Evolutionary conservation across 1,284 basidiomycete genomes (phyloP).

Genomic region (Tausonia pullulans): DNA sequence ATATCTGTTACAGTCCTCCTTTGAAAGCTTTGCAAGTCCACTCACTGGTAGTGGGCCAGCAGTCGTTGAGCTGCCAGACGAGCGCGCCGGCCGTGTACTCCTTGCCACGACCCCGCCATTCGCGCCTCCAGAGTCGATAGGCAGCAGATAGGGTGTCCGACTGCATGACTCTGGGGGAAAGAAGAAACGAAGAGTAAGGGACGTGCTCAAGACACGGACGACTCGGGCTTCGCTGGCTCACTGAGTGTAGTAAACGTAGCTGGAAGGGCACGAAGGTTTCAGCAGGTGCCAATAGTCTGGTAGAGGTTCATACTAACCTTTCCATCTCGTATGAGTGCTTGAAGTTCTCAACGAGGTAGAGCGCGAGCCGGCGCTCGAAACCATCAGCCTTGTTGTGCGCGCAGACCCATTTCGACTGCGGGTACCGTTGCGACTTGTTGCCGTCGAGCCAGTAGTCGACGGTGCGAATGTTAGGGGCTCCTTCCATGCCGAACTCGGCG

Average conservation of each 20-base stretch:
- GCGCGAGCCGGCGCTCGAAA: conserved; percentile 74
- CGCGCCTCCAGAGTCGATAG: conserved; percentile 62
- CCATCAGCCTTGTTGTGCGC: conserved; percentile 78
- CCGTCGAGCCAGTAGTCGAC: conserved; percentile 69
- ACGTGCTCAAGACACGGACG: too few species aligned
- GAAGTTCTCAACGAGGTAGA: conserved; percentile 83
- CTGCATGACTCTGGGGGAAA: conserved; percentile 62
- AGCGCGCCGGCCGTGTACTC: conserved; percentile 59
- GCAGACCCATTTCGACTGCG: conserved; percentile 49
- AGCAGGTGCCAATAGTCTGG: neutral
- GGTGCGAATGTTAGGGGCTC: conserved; percentile 44
- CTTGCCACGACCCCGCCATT: conserved; percentile 57
- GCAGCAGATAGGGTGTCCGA: conserved; percentile 63
- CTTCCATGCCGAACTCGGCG: conserved; percentile 77
- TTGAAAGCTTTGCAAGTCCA: neutral
- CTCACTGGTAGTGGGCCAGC: conserved; percentile 45
- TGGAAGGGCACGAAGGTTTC: conserved; percentile 20
- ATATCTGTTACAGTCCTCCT: too few species aligned
- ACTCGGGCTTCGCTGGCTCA: too few species aligned
- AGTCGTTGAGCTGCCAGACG: conserved; percentile 48
- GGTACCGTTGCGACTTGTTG: conserved; percentile 58
- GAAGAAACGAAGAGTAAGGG: too few species aligned
- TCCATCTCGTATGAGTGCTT: conserved; percentile 78
- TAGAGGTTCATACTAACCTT: conserved; percentile 38
- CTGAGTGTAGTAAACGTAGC: conserved; percentile 55